phyloP scores from a whole-genome alignment of 2,329 filamentous ascomycete species.

The Aspergillus quadricinctus region DNA sequence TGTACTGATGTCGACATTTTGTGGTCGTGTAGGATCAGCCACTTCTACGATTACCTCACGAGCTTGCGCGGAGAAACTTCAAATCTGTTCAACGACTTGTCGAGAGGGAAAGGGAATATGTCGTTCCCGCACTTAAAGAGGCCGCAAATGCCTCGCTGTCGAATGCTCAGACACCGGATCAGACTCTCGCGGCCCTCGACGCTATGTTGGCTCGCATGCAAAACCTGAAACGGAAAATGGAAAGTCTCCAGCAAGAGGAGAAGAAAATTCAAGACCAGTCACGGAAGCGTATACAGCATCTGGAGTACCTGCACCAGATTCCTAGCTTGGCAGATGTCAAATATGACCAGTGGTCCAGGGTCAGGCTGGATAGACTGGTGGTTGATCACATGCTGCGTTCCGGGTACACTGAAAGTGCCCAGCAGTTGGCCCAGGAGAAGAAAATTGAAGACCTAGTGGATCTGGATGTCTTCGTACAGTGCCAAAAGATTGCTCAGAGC shows the following conservation, averaged over 20 bases:
- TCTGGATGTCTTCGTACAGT: constrained; percentile 78
- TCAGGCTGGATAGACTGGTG: constrained; percentile 74
- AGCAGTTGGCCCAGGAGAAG: constrained; percentile 68
- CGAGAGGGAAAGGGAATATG: constrained; percentile 45
- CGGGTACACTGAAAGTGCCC: constrained; percentile 75
- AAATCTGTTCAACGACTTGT: constrained; percentile 60
- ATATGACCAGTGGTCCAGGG: constrained; percentile 86
- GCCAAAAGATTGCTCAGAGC: constrained; percentile 71
- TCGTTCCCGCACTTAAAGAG: constrained; percentile 47
- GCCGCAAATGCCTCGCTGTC: constrained; percentile 60
- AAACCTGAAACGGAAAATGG: constrained; percentile 81
- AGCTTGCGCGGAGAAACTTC: constrained; percentile 91
- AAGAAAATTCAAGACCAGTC: constrained; percentile 69
- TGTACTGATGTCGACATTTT: constrained; percentile 6
- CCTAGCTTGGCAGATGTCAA: constrained; percentile 82
- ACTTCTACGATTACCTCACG: constrained; percentile 85
- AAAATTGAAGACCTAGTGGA: constrained; percentile 79
- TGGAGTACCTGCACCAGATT: constrained; percentile 76
- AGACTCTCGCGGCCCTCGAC: constrained; percentile 77
- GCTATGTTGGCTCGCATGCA: constrained; percentile 81
- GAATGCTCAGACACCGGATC: constrained; percentile 58
- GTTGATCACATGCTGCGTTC: constrained; percentile 89
- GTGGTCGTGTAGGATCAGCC: constrained; percentile 69
- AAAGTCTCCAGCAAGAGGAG: constrained; percentile 73
- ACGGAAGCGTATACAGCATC: constrained; percentile 70